Base-by-base conservation (phyloP, 2,329 filamentous ascomycete genomes). In the Botrytis medusae region DNA sequence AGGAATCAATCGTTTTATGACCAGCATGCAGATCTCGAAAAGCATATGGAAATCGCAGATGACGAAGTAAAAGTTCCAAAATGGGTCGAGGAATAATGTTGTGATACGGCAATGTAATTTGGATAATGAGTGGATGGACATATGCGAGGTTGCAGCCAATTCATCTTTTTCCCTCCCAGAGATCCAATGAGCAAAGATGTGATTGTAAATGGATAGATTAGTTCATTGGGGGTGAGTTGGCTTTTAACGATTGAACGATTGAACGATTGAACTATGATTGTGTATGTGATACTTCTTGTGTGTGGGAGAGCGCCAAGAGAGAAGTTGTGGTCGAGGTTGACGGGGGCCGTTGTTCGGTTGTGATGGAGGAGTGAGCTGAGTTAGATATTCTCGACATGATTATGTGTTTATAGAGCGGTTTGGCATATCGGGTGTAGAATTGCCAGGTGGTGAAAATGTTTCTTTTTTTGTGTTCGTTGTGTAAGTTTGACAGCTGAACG, bases 51-150 rank as follows among this genome's bases (percentile, higher is more conserved):
- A 62, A 40, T 62, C 60, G 34, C 60, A 62, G 60, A 62, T 62
- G 60, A 62, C 22, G 60, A 40, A 61, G 32, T n/a, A 40, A 40
- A 40, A n/a, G 32, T 40, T 62, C 40, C 34, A 34, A 62, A 34
- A 62, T 62, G 60, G 60, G 60, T 62, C 60, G 34, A 40, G 60
- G 34, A 62, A 62, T 40, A 40, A 62, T 37, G 34, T 42, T 40
- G 60, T 62, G 60, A 40, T 40, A 42, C 60, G 34, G 34, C 32
- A 62, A 40, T n/a, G 22, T 62, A 62, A 62, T 62, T 62, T 62
- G 60, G 60, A 62, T 62, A 42, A 62, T 62, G 16, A 25, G 60
- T 62, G 60, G 60, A 62, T 62, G 60, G 34, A 42, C 42, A 10
- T 40, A 40, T 42, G 60, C 60, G 60, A 62, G 60, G 60, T 42